These are phyloP conservation scores for Paracoccidioides lutzii DNA, from an alignment of 2,329 filamentous ascomycete species.

Conservation along the genomic window DNA sequence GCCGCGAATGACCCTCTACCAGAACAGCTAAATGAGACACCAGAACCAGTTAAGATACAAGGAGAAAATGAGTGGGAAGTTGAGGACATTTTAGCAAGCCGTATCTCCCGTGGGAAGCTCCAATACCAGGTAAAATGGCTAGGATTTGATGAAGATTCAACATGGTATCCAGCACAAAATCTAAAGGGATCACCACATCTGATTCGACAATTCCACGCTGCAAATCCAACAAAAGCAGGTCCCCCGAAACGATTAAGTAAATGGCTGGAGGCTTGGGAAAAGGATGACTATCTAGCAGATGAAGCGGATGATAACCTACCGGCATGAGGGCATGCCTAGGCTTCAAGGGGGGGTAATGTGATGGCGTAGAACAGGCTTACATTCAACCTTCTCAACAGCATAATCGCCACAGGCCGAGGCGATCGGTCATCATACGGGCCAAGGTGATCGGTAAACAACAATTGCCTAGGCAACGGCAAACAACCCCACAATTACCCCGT, in stretches of 20 bases:
- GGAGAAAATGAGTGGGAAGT: not conserved
- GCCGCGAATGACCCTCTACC: not conserved
- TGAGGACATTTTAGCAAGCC: not conserved
- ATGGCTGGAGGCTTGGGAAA: not conserved
- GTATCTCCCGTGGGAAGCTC: not conserved
- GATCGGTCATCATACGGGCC: too few relatives aligned
- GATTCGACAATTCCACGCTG: not conserved
- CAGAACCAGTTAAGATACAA: not conserved
- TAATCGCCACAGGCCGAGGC: too few relatives aligned
- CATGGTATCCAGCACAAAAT: not conserved
- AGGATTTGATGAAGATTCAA: not conserved
- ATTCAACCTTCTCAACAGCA: too few relatives aligned
- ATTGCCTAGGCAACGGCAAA: too few relatives aligned
- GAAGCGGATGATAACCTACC: too few relatives aligned
- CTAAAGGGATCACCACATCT: not conserved
- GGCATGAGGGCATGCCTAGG: too few relatives aligned
- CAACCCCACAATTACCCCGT: too few relatives aligned
- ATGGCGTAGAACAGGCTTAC: too few relatives aligned
- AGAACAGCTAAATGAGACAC: not conserved
- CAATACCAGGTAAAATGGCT: not conserved
- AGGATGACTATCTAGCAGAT: not conserved
- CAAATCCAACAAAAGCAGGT: not conserved
- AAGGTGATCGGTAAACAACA: too few relatives aligned
- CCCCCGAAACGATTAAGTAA: not conserved
- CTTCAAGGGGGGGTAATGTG: too few relatives aligned